Conservation (phyloP, 495 filamentous ascomycete species). For the Xanthoparmelia taractica region DNA sequence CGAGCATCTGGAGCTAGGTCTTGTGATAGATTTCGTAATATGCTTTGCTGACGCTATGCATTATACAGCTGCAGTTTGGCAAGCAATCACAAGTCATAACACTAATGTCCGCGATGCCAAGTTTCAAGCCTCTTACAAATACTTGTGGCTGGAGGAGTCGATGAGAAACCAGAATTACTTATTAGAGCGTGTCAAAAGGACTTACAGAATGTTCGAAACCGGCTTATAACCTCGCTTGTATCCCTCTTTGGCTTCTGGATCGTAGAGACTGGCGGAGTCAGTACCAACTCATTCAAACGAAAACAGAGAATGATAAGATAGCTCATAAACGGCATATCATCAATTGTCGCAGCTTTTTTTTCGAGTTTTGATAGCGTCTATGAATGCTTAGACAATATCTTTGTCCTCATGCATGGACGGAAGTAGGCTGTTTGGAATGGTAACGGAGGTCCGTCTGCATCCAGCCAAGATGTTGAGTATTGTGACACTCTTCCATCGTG, state of each 20-base stretch:
- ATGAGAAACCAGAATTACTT: not conserved
- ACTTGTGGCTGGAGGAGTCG: not conserved
- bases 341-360: slow-evolving; percentile 69
- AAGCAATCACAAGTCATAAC: not conserved
- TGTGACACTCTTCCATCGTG: too few relatives aligned
- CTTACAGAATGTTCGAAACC: not conserved
- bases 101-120: not conserved
- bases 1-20: not conserved
- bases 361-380: slow-evolving; percentile 54
- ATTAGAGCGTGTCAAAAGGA: not conserved
- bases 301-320: not conserved
- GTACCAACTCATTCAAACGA: not conserved
- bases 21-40: too few relatives aligned
- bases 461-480: too few relatives aligned
- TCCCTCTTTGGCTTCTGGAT: not conserved
- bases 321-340: slow-evolving; percentile 58
- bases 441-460: slow-evolving; percentile 43
- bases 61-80: not conserved
- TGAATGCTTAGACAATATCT: slow-evolving; percentile 61
- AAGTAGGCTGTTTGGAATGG: slow-evolving; percentile 36
- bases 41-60: too few relatives aligned
- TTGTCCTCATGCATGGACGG: slow-evolving; percentile 57
- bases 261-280: not conserved
- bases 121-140: not conserved
- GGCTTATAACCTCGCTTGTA: not conserved